Evolutionary conservation across 1,139 yeast species (phyloP), one percentile per base, ranked within the genome.

Genomic region (Diutina scorzettiae): DNA sequence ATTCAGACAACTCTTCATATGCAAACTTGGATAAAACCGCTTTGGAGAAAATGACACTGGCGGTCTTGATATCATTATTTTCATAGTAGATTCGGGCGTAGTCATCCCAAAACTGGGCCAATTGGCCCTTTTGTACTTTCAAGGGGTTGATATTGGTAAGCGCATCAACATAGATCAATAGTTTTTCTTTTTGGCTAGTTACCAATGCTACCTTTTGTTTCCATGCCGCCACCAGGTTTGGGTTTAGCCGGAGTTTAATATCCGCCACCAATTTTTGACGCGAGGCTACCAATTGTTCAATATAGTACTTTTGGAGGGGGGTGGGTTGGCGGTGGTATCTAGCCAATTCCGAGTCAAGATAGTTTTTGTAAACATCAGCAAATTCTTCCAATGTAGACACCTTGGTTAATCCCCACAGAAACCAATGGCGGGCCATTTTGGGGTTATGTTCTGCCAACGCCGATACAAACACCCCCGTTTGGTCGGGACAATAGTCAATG

Each of bases 21-120:
- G 65, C 70, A 57, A 71, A 86, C 11, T 87, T 89, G 0, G 91
- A 91, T 43, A 78, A 76, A 1, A 76, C 64, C 0, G 93, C 81
- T 46, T 79, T 80, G 33, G 76, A 73, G 45, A 71, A 73, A 12
- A 87, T 73, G 12, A 72, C 63, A 47, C 82, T 62, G 0, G 93
- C 86, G 0, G 86, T 75, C 29, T 67, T 70, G 28, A 69, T 56
- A 50, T 83, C 84, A 1, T 64, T 61, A 41, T 68, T 63, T 1
- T 63, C 58, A 42, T 80, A 76, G 57, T 85, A 87, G 2, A 82
- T 59, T 20, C 62, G 59, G 1, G 95, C 83, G 57, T 84, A 87
- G 11, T 66, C 61, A 9, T 73, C 63, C 96, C 96, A 89, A 9
- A 87, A 54, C 31, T 69, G 59, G 0, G 76, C 69, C 8, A 81